Evolutionary conservation across 805 yeast species (phyloP).

Genomic region (Vanderwaltozyma yarrowii): DNA sequence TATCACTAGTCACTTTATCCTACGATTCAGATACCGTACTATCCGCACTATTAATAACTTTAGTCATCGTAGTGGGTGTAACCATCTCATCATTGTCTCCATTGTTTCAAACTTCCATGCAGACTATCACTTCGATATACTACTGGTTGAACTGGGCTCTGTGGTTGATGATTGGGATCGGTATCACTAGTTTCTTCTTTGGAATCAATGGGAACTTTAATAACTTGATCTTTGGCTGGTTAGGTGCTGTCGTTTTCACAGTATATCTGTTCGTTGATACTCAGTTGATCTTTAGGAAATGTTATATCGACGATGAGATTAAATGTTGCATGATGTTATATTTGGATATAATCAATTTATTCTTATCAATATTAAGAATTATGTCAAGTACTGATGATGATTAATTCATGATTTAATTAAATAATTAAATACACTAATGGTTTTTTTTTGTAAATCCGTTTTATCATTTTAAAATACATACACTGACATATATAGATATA

Average conservation of each 20-base stretch:
- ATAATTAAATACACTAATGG: too few species aligned
- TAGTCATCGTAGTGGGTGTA: slow-evolving; percentile 63
- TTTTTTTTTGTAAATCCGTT: too few species aligned
- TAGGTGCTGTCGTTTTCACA: slow-evolving; percentile 67
- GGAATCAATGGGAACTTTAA: slow-evolving; percentile 46
- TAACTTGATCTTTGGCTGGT: slow-evolving; percentile 56
- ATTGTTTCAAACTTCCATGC: slow-evolving; percentile 19
- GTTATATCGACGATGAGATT: slow-evolving; percentile 78
- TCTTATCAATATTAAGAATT: slow-evolving; percentile 63
- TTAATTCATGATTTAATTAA: background rate
- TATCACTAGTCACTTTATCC: slow-evolving; percentile 57
- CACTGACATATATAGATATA: too few species aligned
- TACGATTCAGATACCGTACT: slow-evolving; percentile 55
- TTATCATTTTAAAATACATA: too few species aligned
- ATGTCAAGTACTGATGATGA: slow-evolving; percentile 30
- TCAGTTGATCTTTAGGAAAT: slow-evolving; percentile 63
- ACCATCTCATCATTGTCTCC: slow-evolving; percentile 71
- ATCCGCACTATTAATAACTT: slow-evolving; percentile 62
- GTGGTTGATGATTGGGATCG: slow-evolving; percentile 62
- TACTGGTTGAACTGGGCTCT: slow-evolving; percentile 40
- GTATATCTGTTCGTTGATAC: slow-evolving; percentile 73
- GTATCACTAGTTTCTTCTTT: slow-evolving; percentile 54
- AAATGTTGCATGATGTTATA: slow-evolving; percentile 69
- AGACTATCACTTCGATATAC: slow-evolving; percentile 27
- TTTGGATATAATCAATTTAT: slow-evolving; percentile 74